Evolutionary conservation across 2,329 filamentous ascomycete genomes (phyloP).

Genomic region (Sclerotinia glacialis): DNA sequence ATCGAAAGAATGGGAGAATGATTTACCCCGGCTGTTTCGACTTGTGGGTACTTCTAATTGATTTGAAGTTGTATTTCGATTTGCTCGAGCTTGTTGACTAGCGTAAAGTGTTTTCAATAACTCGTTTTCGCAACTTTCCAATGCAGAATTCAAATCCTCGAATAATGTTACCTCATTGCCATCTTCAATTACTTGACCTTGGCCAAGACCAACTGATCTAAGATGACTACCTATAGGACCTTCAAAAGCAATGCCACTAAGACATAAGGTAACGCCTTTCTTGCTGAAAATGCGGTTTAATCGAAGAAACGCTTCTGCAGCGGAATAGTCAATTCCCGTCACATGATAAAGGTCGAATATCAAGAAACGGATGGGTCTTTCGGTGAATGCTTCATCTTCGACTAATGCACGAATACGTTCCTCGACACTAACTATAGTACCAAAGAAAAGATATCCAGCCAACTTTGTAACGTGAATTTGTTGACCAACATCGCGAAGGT

Average conservation of each 20-base stretch:
- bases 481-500: constrained; percentile 76
- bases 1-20: constrained; percentile 53
- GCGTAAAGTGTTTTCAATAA: constrained; percentile 78
- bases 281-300: constrained; percentile 80
- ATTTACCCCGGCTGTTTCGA: constrained; percentile 23
- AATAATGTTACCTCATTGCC: constrained; percentile 76
- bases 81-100: constrained; percentile 59
- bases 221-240: constrained; percentile 75
- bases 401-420: constrained; percentile 79
- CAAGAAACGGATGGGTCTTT: constrained; percentile 81
- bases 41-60: constrained; percentile 32
- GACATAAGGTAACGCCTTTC: constrained; percentile 74
- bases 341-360: constrained; percentile 88
- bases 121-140: constrained; percentile 94
- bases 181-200: constrained; percentile 44
- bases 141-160: constrained; percentile 84
- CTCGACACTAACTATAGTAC: constrained; percentile 94
- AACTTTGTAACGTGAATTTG: constrained; percentile 93
- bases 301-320: constrained; percentile 89
- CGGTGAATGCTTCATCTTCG: constrained; percentile 74
- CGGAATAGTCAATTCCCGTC: constrained; percentile 91
- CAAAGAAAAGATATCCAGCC: constrained; percentile 95
- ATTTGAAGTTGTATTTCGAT: constrained; percentile 43
- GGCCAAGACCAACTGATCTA: constrained; percentile 77
- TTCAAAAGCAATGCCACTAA: constrained; percentile 77